A percentile compares a stretch with the other conserved stretches of the same genome.
phyloP scores from a whole-genome alignment of 2,329 filamentous ascomycete species.

The Fusarium phyllophilum region DNA sequence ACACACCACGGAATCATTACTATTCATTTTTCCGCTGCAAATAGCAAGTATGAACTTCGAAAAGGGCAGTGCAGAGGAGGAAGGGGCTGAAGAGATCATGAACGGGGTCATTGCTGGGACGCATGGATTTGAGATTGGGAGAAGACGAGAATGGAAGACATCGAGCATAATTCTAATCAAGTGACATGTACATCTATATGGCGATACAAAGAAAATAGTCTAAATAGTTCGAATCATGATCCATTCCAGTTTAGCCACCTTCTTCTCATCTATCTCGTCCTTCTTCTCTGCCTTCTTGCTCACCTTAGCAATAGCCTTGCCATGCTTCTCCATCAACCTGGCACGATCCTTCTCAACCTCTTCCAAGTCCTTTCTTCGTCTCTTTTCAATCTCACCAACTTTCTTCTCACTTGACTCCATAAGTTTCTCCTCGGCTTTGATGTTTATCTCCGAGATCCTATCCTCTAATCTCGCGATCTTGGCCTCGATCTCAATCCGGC shows the following conservation, averaged over 20 bases:
- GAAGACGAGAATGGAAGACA: not conserved
- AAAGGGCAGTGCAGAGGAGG: not conserved
- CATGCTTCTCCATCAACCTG: not conserved
- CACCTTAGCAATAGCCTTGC: not conserved
- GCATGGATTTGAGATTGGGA: slow-evolving; percentile 23
- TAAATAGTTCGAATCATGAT: slow-evolving; percentile 6
- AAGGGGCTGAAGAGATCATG: slow-evolving; percentile 9
- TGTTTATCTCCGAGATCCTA: not conserved
- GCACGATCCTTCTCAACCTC: not conserved
- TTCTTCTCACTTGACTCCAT: not conserved
- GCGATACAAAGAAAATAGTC: fast-evolving
- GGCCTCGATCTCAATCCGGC: not conserved
- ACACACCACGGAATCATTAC: not conserved
- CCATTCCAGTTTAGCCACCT: slow-evolving; percentile 21
- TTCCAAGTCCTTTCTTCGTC: not conserved
- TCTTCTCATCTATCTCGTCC: slow-evolving; percentile 10
- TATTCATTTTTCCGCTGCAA: slow-evolving; percentile 14
- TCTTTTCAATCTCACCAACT: not conserved
- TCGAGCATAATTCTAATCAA: not conserved
- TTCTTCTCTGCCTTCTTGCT: slow-evolving; percentile 1
- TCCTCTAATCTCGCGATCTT: not conserved
- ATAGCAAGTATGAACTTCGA: slow-evolving; percentile 17
- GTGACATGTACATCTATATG: not conserved
- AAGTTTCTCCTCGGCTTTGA: not conserved
- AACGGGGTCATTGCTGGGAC: slow-evolving; percentile 12